Percentiles rank a stretch among this genome's conserved stretches.
These are phyloP conservation scores for Aspergillus sp. DNA, from an alignment of 2,329 filamentous ascomycete genomes.

Conservation along the genomic window DNA sequence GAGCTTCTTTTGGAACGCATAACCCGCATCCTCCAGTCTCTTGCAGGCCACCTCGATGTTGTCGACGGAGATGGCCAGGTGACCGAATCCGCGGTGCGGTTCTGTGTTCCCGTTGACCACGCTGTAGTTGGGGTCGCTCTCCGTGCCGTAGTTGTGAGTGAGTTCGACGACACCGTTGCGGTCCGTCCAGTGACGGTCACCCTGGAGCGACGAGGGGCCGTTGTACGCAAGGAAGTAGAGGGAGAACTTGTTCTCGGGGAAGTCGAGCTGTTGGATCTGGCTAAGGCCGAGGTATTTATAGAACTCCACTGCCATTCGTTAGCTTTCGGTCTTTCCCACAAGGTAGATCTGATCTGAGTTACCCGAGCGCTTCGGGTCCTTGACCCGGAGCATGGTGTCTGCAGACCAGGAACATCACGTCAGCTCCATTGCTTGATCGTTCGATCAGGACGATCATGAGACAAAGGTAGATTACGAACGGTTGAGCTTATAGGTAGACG, in stretches of 20 bases:
- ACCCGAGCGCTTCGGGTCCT: constrained; percentile 79
- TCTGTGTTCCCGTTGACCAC: constrained; percentile 88
- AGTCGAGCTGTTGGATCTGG: constrained; percentile 70
- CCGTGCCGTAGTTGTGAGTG: constrained; percentile 78
- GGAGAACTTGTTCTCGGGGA: constrained; percentile 85
- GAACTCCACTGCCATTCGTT: constrained; percentile 61
- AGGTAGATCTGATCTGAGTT: constrained; percentile 18
- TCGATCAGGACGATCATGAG: background rate
- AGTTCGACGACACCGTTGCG: constrained; percentile 88
- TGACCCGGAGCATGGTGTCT: constrained; percentile 74
- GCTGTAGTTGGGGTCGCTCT: constrained; percentile 72
- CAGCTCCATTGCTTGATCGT: constrained; percentile 3
- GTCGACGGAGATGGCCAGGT: constrained; percentile 76
- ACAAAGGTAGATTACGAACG: constrained; percentile 39
- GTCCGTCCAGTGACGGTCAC: constrained; percentile 68
- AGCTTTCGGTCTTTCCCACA: background rate
- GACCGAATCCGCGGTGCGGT: constrained; percentile 74
- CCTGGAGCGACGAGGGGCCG: constrained; percentile 64
- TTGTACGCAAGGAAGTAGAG: constrained; percentile 95
- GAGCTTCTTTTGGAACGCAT: constrained; percentile 92
- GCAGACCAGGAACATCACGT: constrained; percentile 10
- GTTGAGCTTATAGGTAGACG: constrained; percentile 59
- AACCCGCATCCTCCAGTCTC: constrained; percentile 81
- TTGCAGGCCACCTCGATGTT: constrained; percentile 84
- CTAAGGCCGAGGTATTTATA: constrained; percentile 90